Base-by-base conservation (phyloP, 2,329 filamentous ascomycete genomes). In the Stylonectria norvegica region DNA sequence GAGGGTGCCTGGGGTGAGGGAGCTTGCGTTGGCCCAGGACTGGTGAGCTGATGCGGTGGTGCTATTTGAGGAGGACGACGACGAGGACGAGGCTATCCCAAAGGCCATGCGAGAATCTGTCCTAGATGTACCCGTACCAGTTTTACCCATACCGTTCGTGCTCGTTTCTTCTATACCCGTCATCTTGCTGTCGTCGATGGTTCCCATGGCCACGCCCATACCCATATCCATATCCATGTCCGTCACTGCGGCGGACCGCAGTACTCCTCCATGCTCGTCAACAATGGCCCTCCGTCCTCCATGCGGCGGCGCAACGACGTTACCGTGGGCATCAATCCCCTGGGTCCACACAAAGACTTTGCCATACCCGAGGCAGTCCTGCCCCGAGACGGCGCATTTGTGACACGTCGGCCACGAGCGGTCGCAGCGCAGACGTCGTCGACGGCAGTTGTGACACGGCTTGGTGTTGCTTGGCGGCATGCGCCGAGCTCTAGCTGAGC, bases 321-420 rank as follows among this genome's bases (percentile, higher is more conserved):
- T 74, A 19, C 73, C 72, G 9, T 69, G 64, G 31, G 70, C 65
- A 32, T 74, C 72, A 42, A 75, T 71, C 38, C 70, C 70, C 42
- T 72, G 66, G 38, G 77, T 75, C 78, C 79, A 83, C 42, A 78
- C 70, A 49, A 81, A 75, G 33, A 81, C 61, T 54, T 73, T 74
- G 45, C 75, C 78, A 59, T 83, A 83, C 27, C 79, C 79, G 45
- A 79, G 72, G 64, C 79, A 83, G 51, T 76, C 68, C 57, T 76
- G 67, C 19, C 76, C 76, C 29, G 71, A 67, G 51, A 65, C 68
- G 38, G 66, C 61, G 59, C 79, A 83, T 64, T 82, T 83, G 53
- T 75, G 70, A 59, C 79, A 83, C 42, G 63, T 67, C 18, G 79
- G 79, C 35, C 73, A 63, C 22, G 78, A 81, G 44, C 74, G 70